Percentiles rank a stretch among this genome's conserved stretches.
These are phyloP conservation scores for Diplocarpon mali DNA, from an alignment of 2,329 filamentous ascomycete species.

Conservation along the genomic window DNA sequence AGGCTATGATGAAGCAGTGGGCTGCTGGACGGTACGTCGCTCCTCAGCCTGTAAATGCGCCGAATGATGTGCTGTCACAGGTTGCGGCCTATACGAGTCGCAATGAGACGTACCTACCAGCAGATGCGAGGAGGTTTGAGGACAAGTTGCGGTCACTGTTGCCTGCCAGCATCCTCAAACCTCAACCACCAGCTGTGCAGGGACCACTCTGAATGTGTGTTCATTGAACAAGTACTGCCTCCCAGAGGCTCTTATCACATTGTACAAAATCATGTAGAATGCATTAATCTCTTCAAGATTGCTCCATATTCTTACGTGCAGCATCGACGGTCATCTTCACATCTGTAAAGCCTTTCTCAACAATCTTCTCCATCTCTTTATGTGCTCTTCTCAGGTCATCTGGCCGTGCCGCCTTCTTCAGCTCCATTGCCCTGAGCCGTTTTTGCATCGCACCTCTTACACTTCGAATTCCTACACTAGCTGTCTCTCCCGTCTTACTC, in stretches of 20 bases:
- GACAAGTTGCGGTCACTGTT: conserved; percentile 23
- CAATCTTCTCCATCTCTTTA: conserved; percentile 30
- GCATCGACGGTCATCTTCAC: conserved; percentile 29
- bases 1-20: conserved; percentile 18
- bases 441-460: conserved; percentile 29
- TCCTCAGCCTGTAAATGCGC: conserved; percentile 8
- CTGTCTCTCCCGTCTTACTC: conserved; percentile 26
- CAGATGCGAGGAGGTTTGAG: conserved; percentile 20
- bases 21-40: conserved; percentile 24
- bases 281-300: conserved; percentile 4
- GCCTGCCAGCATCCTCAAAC: conserved; percentile 7
- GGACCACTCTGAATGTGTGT: background rate
- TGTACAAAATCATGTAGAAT: conserved; percentile 15
- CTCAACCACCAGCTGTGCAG: conserved; percentile 6
- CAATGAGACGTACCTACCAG: conserved; percentile 26
- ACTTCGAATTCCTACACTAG: conserved; percentile 22
- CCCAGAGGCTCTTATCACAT: conserved; percentile 1
- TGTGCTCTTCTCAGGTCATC: conserved; percentile 31
- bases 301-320: conserved; percentile 28
- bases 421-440: conserved; percentile 26
- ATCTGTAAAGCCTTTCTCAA: conserved; percentile 26
- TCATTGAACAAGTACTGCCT: background rate
- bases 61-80: conserved; percentile 16
- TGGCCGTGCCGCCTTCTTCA: conserved; percentile 26
- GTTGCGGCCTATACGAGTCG: conserved; percentile 18